Evolutionary conservation across 2,329 filamentous ascomycete species (phyloP).

Genomic region (Nigrospora osmanthi): DNA sequence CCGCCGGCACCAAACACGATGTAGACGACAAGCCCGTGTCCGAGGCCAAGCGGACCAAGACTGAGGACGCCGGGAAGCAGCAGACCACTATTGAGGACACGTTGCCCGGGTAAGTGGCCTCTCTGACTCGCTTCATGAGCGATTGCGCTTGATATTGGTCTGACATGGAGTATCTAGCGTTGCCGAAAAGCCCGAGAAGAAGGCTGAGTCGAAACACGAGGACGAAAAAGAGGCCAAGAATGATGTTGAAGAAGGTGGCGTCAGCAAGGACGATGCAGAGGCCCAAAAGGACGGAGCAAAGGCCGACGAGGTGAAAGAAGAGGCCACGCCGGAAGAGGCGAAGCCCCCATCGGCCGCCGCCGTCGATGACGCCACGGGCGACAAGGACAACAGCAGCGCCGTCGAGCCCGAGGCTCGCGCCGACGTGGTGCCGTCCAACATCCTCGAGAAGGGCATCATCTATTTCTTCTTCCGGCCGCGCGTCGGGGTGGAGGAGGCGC

Average conservation of each 20-base stretch:
- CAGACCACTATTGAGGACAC: slow-evolving; percentile 47
- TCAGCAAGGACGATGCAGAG: too few species aligned
- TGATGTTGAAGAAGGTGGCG: too few species aligned
- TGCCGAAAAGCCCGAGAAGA: too few species aligned
- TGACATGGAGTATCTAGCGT: too few species aligned
- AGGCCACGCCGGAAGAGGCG: too few species aligned
- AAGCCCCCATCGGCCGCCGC: too few species aligned
- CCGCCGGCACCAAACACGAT: slow-evolving; percentile 26
- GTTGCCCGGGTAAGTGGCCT: slow-evolving; percentile 20
- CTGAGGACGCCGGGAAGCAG: slow-evolving; percentile 21
- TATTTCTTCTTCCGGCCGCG: slow-evolving; percentile 85
- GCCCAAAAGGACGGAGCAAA: too few species aligned
- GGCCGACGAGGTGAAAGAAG: too few species aligned
- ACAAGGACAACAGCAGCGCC: slow-evolving; percentile 14
- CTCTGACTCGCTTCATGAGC: not conserved
- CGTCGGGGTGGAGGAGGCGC: slow-evolving; percentile 64
- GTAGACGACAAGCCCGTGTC: slow-evolving; percentile 21
- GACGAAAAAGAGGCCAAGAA: too few species aligned
- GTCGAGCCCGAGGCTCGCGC: slow-evolving; percentile 24
- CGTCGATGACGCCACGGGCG: slow-evolving; percentile 5
- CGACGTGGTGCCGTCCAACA: slow-evolving; percentile 33
- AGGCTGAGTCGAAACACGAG: too few species aligned
- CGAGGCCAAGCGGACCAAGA: slow-evolving; percentile 30
- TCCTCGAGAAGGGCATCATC: slow-evolving; percentile 81
- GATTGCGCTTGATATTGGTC: too few species aligned